phyloP scores from a whole-genome alignment of 2,329 filamentous ascomycete species.

The Claviceps arundinis region DNA sequence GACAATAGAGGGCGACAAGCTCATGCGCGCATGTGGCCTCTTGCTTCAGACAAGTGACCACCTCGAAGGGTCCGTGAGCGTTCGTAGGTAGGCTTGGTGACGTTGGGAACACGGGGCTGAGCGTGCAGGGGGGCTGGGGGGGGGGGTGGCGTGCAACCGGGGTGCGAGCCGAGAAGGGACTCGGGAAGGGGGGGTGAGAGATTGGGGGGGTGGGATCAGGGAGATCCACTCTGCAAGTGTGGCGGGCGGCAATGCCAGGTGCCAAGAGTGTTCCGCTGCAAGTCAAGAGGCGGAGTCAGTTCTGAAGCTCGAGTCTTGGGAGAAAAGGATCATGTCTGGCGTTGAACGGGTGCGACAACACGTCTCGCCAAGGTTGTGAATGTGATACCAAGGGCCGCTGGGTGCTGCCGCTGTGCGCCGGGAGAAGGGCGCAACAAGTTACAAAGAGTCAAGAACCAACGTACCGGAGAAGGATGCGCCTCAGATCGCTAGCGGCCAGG shows the following conservation, averaged over 20 bases:
- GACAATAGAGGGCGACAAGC: slow-evolving; percentile 9
- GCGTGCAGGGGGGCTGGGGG: slow-evolving; percentile 7
- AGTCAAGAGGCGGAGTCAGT: not conserved
- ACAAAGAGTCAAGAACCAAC: slow-evolving; percentile 5
- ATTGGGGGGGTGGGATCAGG: not conserved
- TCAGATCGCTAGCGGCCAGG: slow-evolving; percentile 11
- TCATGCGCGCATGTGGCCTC: slow-evolving; percentile 19
- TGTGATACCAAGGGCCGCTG: not conserved
- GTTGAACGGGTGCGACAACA: not conserved
- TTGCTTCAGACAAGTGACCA: slow-evolving; percentile 15
- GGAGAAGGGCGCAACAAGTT: not conserved
- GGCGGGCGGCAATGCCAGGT: not conserved
- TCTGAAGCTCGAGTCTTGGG: not conserved
- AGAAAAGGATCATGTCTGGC: not conserved
- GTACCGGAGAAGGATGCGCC: slow-evolving; percentile 6
- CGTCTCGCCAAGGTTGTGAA: no score
- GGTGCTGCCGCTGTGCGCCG: slow-evolving; percentile 4
- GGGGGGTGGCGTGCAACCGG: not conserved
- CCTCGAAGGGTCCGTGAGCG: slow-evolving; percentile 15
- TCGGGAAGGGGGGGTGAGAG: not conserved
- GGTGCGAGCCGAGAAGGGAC: slow-evolving; percentile 3
- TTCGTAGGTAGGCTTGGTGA: slow-evolving; percentile 27
- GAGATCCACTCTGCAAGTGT: not conserved
- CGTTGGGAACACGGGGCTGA: slow-evolving; percentile 32
- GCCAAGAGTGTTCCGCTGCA: not conserved